These are phyloP conservation scores for Cryptococcus jaspeensis DNA, from an alignment of 1,284 basidiomycete genomes.

Conservation along the genomic window DNA sequence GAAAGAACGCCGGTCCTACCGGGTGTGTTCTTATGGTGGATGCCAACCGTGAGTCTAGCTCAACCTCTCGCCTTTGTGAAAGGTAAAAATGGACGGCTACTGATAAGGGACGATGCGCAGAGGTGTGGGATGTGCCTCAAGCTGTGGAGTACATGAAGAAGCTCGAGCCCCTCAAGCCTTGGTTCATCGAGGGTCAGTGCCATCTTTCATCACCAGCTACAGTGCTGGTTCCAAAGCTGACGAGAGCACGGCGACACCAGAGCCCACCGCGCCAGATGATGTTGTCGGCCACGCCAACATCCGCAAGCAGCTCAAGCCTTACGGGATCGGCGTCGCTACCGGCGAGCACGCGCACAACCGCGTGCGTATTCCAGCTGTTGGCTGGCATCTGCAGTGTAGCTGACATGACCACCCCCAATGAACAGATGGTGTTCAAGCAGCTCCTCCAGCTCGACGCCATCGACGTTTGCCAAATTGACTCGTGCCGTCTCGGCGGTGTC, in stretches of 20 bases:
- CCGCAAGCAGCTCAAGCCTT: conserved; percentile 63
- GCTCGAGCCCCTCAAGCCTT: conserved; percentile 80
- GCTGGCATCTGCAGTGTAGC: too few species aligned
- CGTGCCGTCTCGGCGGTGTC: conserved; percentile 86
- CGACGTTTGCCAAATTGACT: conserved; percentile 95
- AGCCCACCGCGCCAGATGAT: conserved; percentile 92
- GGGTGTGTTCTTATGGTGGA: conserved; percentile 95
- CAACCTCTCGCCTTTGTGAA: too few species aligned
- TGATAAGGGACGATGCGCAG: conserved; percentile 15
- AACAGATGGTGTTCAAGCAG: conserved; percentile 89
- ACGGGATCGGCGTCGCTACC: conserved; percentile 89
- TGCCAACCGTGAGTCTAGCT: conserved; percentile 67
- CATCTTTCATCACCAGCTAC: too few species aligned
- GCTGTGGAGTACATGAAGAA: conserved; percentile 87
- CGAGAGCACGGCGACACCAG: conserved; percentile 35
- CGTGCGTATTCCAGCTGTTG: conserved; percentile 18
- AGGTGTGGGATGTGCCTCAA: conserved; percentile 89
- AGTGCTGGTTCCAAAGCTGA: too few species aligned
- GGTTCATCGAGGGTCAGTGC: conserved; percentile 74
- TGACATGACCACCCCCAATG: not conserved
- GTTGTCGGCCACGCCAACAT: conserved; percentile 58
- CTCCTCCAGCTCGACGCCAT: conserved; percentile 88
- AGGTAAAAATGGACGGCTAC: too few species aligned
- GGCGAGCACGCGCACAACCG: conserved; percentile 95
- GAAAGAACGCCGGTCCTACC: conserved; percentile 92